phyloP scores from a whole-genome alignment of 164 flowering plant species.

The Sedum album region DNA sequence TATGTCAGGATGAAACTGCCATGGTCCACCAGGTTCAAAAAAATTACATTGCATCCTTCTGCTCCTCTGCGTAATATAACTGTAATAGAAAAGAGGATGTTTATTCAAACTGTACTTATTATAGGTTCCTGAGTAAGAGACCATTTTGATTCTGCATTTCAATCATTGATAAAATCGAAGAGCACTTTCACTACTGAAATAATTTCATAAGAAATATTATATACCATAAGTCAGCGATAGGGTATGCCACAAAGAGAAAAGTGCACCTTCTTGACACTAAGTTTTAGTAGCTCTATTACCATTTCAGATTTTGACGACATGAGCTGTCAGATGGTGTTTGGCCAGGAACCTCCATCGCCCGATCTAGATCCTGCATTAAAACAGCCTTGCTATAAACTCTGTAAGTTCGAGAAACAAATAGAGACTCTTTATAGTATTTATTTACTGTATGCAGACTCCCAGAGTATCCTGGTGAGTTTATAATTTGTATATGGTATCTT shows the following conservation, averaged over 20 bases:
- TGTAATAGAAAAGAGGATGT: not conserved
- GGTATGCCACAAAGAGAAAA: not conserved
- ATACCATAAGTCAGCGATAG: not conserved
- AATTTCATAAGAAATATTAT: not conserved
- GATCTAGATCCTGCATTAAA: conserved; percentile 64
- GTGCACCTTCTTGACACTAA: not conserved
- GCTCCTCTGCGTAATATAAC: not conserved
- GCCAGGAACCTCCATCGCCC: conserved; percentile 63
- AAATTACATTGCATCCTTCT: conserved; percentile 6
- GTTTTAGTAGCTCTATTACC: not conserved
- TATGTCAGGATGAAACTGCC: not conserved
- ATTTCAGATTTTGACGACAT: conserved; percentile 91
- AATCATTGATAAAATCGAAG: not conserved
- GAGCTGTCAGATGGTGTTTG: conserved; percentile 93
- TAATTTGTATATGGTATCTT: not conserved
- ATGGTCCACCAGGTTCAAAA: conserved; percentile 9
- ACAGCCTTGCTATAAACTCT: conserved; percentile 82
- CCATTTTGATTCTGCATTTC: not conserved
- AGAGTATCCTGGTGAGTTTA: not conserved
- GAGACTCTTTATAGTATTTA: not conserved
- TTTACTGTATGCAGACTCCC: not conserved
- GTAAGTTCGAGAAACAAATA: conserved; percentile 28
- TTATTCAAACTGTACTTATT: not conserved
- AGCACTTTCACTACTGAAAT: not conserved
- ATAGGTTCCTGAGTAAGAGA: not conserved